Evolutionary conservation across 1,284 basidiomycete species (phyloP).

Genomic region (Leccinum angustisporum): DNA sequence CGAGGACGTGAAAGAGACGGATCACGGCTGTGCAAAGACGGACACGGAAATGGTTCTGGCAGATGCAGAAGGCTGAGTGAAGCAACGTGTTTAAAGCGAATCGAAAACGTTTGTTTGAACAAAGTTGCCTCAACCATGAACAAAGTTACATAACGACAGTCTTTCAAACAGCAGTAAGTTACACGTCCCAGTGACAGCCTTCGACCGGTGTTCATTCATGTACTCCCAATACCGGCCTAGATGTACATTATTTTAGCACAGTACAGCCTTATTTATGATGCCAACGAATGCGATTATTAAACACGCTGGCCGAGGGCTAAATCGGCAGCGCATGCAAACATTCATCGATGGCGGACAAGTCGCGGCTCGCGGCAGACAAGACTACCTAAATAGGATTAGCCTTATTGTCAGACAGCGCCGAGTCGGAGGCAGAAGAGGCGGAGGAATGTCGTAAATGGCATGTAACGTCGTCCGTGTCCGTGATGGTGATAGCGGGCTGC

Average conservation of each 20-base stretch:
- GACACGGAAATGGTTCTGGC: too few relatives aligned
- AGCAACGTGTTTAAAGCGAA: not conserved
- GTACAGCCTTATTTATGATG: not conserved
- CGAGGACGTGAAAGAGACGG: too few relatives aligned
- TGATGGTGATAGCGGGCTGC: constrained; percentile 26
- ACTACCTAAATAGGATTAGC: constrained; percentile 42
- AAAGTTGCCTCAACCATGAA: not conserved
- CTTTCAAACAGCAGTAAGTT: not conserved
- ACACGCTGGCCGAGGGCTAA: too few relatives aligned
- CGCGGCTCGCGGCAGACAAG: constrained; percentile 51
- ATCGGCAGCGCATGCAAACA: constrained; percentile 23
- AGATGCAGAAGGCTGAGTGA: not conserved
- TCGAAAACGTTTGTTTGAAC: not conserved
- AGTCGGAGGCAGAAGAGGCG: constrained; percentile 6
- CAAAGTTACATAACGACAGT: not conserved
- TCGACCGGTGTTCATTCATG: not conserved
- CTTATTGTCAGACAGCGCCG: constrained; percentile 1
- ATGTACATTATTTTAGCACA: not conserved
- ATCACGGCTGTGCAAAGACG: too few relatives aligned
- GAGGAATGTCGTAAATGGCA: constrained; percentile 14
- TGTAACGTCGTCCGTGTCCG: constrained; percentile 25
- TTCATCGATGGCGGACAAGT: constrained; percentile 52
- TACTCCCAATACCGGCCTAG: not conserved
- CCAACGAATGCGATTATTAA: too few relatives aligned
- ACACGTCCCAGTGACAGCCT: not conserved